Conservation (phyloP, 1,139 yeast species). For the Scheffersomyces segobiensis region DNA sequence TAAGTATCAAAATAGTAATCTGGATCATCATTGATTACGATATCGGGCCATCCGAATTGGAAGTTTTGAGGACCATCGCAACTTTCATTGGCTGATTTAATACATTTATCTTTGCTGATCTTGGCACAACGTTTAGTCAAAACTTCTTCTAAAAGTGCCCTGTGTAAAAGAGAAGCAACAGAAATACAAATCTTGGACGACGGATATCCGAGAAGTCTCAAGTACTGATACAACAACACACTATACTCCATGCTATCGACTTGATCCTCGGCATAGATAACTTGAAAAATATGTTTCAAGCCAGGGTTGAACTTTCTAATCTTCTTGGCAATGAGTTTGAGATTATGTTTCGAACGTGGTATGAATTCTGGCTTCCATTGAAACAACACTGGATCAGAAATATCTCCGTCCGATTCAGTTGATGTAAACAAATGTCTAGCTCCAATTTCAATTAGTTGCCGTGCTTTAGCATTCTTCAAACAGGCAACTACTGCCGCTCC, state of each 20-base stretch:
- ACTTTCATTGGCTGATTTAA: slow-evolving; percentile 1
- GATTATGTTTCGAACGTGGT: not conserved
- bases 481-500: slow-evolving; percentile 3
- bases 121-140: slow-evolving; percentile 7
- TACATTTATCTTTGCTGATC: not conserved
- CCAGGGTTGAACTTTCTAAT: slow-evolving; percentile 38
- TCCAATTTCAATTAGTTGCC: slow-evolving; percentile 8
- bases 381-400: slow-evolving; percentile 1
- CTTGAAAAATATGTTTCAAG: slow-evolving; percentile 33
- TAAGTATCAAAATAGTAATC: slow-evolving; percentile 7
- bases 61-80: slow-evolving; percentile 1
- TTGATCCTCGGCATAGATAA: slow-evolving; percentile 33
- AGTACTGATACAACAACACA: slow-evolving; percentile 47
- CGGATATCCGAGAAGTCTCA: slow-evolving; percentile 50
- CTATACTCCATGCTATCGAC: slow-evolving; percentile 57
- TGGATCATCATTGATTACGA: slow-evolving; percentile 4
- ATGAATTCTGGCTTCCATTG: slow-evolving; percentile 4
- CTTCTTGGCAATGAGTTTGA: not conserved
- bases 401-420: not conserved
- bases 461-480: slow-evolving; percentile 1
- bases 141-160: slow-evolving; percentile 24
- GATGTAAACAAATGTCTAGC: slow-evolving; percentile 3
- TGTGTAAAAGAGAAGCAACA: slow-evolving; percentile 42
- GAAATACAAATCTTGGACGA: slow-evolving; percentile 38
- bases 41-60: slow-evolving; percentile 11